A percentile compares a stretch with the other conserved stretches of the same genome.
Conservation (phyloP, 345 rosid genomes). For the Eucalyptus cloeziana region DNA sequence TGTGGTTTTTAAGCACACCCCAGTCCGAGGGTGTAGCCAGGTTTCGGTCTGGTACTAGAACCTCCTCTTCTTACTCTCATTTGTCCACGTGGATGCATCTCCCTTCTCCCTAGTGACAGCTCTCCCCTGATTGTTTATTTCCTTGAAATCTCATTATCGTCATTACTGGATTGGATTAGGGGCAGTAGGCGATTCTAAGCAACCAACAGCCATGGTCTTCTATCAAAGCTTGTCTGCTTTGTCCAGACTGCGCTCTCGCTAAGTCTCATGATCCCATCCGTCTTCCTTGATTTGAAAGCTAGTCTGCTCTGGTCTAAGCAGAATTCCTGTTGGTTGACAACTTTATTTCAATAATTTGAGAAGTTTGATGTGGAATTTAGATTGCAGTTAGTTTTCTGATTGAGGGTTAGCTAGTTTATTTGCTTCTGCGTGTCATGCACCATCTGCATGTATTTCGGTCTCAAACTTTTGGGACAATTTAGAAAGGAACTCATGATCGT, state of each 20-base stretch:
- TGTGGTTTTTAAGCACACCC: background rate
- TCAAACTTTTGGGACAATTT: background rate
- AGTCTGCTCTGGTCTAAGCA: background rate
- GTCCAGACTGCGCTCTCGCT: slow-evolving; percentile 47
- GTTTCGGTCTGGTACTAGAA: background rate
- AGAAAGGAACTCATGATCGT: background rate
- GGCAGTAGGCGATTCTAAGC: background rate
- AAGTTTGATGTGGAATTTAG: background rate
- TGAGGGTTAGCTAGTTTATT: background rate
- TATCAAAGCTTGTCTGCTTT: slow-evolving; percentile 51
- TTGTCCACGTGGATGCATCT: background rate
- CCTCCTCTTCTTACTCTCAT: background rate
- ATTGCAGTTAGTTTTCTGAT: background rate
- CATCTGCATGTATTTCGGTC: background rate
- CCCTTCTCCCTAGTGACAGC: background rate
- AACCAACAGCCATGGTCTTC: slow-evolving; percentile 36
- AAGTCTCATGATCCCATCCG: background rate
- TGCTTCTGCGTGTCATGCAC: background rate
- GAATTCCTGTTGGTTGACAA: background rate
- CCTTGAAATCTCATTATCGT: background rate
- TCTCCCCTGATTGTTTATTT: background rate
- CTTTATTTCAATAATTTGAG: background rate
- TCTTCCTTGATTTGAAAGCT: background rate
- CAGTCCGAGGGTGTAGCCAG: background rate
- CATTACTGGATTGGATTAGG: background rate